A percentile compares a stretch with the other conserved stretches of the same genome.
phyloP scores from a whole-genome alignment of 129 eudicot species.

The Helichrysum umbraculigerum region DNA sequence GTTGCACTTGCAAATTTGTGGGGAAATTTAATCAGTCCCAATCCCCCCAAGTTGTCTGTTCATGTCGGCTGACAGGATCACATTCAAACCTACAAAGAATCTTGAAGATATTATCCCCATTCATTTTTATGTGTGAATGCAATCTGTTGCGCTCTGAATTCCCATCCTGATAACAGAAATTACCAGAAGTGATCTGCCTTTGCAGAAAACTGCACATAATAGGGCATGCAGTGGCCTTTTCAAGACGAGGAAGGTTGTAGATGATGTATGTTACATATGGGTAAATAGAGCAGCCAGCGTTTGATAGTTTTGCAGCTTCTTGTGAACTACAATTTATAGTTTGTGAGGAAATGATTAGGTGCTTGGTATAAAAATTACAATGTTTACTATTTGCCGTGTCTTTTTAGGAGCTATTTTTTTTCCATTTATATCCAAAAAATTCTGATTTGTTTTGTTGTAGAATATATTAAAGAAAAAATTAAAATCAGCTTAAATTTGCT shows the following conservation, averaged over 20 bases:
- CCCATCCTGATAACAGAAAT: constrained; percentile 1
- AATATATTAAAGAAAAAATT: neutral
- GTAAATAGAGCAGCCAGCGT: constrained; percentile 27
- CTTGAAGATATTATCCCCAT: neutral
- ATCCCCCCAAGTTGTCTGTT: constrained; percentile 66
- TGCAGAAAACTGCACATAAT: neutral
- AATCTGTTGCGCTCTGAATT: neutral
- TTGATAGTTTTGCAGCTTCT: constrained; percentile 30
- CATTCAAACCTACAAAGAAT: neutral
- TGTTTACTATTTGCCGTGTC: constrained; percentile 4
- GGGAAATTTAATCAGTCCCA: constrained; percentile 70
- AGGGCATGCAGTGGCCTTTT: constrained; percentile 22
- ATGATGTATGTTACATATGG: neutral
- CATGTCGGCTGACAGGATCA: constrained; percentile 39
- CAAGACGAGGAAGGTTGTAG: constrained; percentile 31
- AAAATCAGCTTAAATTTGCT: constrained; percentile 6
- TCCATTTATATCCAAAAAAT: constrained; percentile 9
- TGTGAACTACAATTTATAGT: constrained; percentile 17
- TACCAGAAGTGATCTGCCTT: neutral
- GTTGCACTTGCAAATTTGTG: constrained; percentile 72
- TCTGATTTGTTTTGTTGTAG: constrained; percentile 11
- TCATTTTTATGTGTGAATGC: constrained; percentile 8
- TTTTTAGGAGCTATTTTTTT: constrained; percentile 24
- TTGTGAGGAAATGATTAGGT: constrained; percentile 3
- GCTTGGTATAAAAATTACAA: neutral